Base-by-base conservation (phyloP, 2,329 filamentous ascomycete genomes). In the Cyphellophora attinorum region DNA sequence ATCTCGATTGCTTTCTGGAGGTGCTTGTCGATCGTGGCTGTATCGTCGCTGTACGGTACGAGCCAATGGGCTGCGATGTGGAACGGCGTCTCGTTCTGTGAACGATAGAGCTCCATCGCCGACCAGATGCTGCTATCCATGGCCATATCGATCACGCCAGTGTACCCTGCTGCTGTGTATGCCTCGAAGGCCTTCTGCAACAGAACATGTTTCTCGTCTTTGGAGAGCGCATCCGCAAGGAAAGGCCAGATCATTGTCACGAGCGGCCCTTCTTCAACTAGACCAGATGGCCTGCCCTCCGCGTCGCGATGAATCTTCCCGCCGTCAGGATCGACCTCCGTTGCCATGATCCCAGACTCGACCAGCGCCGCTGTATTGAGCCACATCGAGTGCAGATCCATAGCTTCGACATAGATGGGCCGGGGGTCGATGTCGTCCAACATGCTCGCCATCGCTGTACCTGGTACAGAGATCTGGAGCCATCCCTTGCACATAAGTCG, bases 141-240 rank as follows among this genome's bases (percentile, higher is more conserved):
- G n/a, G 64, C 65, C 65, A 69, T 69, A 28, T 69, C 65, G 6
- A 68, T 56, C 15, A 65, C 49, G 3, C 65, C 63, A 0, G 65
- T 68, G 33, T 63, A 65, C 2, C 65, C 65, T 1, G 59, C 58
- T 0, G 54, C 48, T 13, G 59, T 59, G 34, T 67, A 68, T 0
- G 47, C 37, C 19, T 62, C 53, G 1, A 62, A 63, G 3, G 54
- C 51, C 16, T 52, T 51, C 25, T 67, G 39, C 0, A 62, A 56
- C 4, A 40, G 45, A 19, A 53, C 56, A 10, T 60, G 44, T 27
- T 65, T 65, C 30, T 67, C 61, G n/a, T 60, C 55, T 10, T 54
- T 49, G 2, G 60, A 58, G 2, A 60, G 50, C 0, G 57, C 52
- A 11, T 52, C 52, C 6, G 58, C 56, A 4, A 69, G 48, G 40